These are phyloP conservation scores for Nephelium lappaceum DNA, from an alignment of 345 rosid genomes.

Conservation along the genomic window DNA sequence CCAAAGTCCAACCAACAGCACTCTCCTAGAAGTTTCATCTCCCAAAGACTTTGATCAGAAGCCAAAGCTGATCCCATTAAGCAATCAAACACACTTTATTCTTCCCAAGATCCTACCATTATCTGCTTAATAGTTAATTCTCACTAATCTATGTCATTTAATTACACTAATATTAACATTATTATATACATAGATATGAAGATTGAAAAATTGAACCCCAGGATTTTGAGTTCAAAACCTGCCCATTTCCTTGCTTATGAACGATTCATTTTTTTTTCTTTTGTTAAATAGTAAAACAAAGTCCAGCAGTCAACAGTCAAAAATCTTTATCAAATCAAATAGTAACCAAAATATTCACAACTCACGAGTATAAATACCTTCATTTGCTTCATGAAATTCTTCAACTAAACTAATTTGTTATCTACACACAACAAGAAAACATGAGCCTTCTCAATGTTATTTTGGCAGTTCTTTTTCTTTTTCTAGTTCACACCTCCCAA, in stretches of 20 bases:
- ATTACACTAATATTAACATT: not conserved
- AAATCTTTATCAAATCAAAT: slow-evolving; percentile 20
- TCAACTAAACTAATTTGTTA: not conserved
- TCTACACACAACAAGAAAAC: not conserved
- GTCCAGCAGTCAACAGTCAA: slow-evolving; percentile 37
- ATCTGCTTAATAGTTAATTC: not conserved
- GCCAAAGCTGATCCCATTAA: not conserved
- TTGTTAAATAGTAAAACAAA: not conserved
- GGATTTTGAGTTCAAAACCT: slow-evolving; percentile 10
- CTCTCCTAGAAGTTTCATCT: slow-evolving; percentile 15
- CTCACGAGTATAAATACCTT: slow-evolving; percentile 13
- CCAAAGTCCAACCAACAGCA: not conserved
- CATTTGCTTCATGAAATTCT: not conserved
- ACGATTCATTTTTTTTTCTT: slow-evolving; percentile 17
- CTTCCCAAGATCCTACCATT: too few relatives aligned
- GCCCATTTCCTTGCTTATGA: slow-evolving; percentile 13
- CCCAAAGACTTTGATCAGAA: not conserved
- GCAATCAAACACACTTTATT: not conserved
- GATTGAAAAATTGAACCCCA: not conserved
- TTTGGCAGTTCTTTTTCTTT: slow-evolving; percentile 25
- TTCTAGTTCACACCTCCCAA: slow-evolving; percentile 27
- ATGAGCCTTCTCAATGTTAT: slow-evolving; percentile 31
- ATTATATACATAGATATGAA: not conserved
- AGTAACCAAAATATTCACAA: not conserved
- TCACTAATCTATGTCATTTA: not conserved